Evolutionary conservation across 2,329 filamentous ascomycete species (phyloP).

Genomic region (Massarina eburnea): DNA sequence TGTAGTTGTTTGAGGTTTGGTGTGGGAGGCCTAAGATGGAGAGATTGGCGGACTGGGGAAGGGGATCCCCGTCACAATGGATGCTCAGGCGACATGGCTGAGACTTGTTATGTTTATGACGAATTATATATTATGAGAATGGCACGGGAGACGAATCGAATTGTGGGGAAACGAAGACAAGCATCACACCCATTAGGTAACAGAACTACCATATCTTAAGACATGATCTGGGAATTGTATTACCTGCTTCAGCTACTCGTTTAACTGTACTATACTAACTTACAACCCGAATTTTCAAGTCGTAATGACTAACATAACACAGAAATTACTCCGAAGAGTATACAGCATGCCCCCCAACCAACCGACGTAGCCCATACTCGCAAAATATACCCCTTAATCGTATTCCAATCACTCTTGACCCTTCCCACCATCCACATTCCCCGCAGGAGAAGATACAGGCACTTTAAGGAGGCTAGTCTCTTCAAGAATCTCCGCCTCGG

Average conservation of each 20-base stretch:
- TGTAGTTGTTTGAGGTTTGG: conserved; percentile 16
- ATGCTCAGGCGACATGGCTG: too few species aligned
- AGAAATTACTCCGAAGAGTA: background rate
- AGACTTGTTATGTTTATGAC: too few species aligned
- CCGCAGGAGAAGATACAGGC: background rate
- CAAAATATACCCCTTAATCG: too few species aligned
- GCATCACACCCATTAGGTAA: too few species aligned
- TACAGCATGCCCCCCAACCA: background rate
- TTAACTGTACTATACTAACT: background rate
- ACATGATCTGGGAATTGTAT: background rate
- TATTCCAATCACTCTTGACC: background rate
- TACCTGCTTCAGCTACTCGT: background rate
- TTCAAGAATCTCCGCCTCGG: background rate
- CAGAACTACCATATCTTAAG: too few species aligned
- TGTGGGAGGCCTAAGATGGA: background rate
- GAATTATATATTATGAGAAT: too few species aligned
- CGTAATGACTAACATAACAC: background rate
- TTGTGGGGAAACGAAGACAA: too few species aligned
- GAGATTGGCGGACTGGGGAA: too few species aligned
- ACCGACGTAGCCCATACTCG: too few species aligned
- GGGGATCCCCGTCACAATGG: too few species aligned
- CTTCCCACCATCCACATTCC: background rate
- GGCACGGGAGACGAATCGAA: too few species aligned
- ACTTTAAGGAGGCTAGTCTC: background rate
- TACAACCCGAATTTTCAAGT: background rate